A percentile compares a stretch with the other conserved stretches of the same genome.
phyloP scores from a whole-genome alignment of 2,329 filamentous ascomycete genomes.

The Fusarium incarnatum region DNA sequence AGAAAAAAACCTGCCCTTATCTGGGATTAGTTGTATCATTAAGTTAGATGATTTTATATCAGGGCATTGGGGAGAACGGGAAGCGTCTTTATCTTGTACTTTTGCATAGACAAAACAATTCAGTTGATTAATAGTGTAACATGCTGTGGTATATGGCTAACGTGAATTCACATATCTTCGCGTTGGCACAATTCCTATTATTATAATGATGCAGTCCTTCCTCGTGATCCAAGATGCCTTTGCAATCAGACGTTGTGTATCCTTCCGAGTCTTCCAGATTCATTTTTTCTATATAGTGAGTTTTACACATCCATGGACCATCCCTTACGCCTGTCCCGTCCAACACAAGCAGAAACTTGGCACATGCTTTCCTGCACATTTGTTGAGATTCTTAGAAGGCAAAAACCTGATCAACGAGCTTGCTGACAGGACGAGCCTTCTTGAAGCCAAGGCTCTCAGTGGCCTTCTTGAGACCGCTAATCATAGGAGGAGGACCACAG shows the following conservation, averaged over 20 bases:
- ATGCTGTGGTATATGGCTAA: conserved; percentile 11
- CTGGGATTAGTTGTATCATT: conserved; percentile 32
- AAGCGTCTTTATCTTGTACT: conserved; percentile 38
- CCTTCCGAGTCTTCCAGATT: conserved; percentile 16
- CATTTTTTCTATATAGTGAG: conserved; percentile 23
- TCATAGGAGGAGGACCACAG: conserved; percentile 96
- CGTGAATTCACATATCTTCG: conserved; percentile 23
- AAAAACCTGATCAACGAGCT: conserved; percentile 98
- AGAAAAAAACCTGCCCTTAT: conserved; percentile 10
- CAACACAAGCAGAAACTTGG: background rate
- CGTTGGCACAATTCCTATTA: conserved; percentile 5
- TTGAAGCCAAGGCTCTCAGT: conserved; percentile 89
- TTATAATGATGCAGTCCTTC: background rate
- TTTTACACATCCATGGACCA: conserved; percentile 16
- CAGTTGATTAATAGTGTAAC: conserved; percentile 1
- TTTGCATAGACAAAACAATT: background rate
- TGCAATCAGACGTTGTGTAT: conserved; percentile 2
- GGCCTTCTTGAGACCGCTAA: conserved; percentile 96
- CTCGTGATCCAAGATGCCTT: background rate
- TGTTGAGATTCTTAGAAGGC: conserved; percentile 70
- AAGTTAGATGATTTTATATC: conserved; percentile 36
- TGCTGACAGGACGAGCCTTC: conserved; percentile 95
- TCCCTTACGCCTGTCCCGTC: background rate
- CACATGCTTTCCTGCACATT: conserved; percentile 1
- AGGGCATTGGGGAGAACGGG: conserved; percentile 28